phyloP scores from a whole-genome alignment of 257 asterid genomes.

The Gardenia jasminoides region DNA sequence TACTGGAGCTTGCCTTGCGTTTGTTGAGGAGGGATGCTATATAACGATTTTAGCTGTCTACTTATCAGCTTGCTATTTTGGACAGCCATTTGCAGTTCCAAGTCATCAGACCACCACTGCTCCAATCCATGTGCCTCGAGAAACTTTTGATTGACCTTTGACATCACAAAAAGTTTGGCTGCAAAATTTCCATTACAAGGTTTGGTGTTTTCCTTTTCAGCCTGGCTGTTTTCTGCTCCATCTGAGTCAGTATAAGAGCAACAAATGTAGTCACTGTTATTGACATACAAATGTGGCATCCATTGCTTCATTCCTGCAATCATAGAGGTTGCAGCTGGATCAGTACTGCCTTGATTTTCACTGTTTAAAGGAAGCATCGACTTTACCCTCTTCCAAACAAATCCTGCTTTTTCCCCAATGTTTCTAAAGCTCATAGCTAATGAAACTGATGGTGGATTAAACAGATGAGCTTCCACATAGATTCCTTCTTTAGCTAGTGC shows the following conservation, averaged over 20 bases:
- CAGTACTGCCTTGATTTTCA: conserved; percentile 28
- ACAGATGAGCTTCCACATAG: conserved; percentile 86
- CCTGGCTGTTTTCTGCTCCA: conserved; percentile 26
- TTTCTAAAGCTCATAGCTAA: conserved; percentile 72
- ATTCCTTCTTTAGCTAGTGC: conserved; percentile 90
- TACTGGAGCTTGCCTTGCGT: conserved; percentile 38
- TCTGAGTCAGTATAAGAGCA: conserved; percentile 75
- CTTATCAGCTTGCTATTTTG: conserved; percentile 82
- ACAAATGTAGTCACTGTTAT: conserved; percentile 88
- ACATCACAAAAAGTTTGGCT: conserved; percentile 75
- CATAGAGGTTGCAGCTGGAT: conserved; percentile 23
- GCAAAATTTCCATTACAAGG: conserved; percentile 35
- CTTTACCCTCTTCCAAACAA: conserved; percentile 67
- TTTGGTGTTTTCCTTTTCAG: conserved; percentile 65
- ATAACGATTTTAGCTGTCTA: conserved; percentile 82
- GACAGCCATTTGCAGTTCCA: conserved; percentile 73
- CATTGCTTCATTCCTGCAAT: conserved; percentile 62
- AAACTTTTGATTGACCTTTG: conserved; percentile 92
- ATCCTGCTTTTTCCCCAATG: conserved; percentile 71
- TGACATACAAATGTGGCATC: conserved; percentile 86
- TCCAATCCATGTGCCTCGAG: conserved; percentile 95
- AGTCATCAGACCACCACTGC: conserved; percentile 98
- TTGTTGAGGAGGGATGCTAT: conserved; percentile 57
- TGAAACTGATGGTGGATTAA: conserved; percentile 95
- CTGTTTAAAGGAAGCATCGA: conserved; percentile 53